Evolutionary conservation across 768 basidiomycete species (phyloP).

Genomic region (Pleurotus pulmonarius): DNA sequence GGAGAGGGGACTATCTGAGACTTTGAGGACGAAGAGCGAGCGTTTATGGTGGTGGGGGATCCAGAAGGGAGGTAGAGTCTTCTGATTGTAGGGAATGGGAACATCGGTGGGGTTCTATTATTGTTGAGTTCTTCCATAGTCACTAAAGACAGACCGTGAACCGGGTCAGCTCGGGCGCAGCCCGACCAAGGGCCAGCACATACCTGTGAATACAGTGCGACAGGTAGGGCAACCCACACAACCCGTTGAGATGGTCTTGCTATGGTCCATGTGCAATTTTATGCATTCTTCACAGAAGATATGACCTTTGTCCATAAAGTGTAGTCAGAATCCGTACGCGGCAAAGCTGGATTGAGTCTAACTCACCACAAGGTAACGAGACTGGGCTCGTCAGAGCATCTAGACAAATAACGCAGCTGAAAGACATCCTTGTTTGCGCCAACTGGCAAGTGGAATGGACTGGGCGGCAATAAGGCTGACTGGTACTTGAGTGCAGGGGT

Average conservation of each 20-base stretch:
- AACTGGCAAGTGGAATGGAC: not conserved
- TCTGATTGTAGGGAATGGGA: slow-evolving; percentile 2
- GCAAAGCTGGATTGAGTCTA: not conserved
- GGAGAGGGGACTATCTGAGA: not conserved
- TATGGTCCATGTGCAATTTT: slow-evolving; percentile 2
- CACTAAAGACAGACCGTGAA: not conserved
- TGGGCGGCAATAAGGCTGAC: no score
- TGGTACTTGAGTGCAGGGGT: no score
- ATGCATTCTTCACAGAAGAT: slow-evolving; percentile 9
- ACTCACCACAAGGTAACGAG: slow-evolving; percentile 9
- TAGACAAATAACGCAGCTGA: slow-evolving; percentile 7
- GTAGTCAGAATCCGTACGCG: no score
- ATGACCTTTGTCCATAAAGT: not conserved
- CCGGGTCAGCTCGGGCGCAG: no score
- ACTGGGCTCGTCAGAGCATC: slow-evolving; percentile 8
- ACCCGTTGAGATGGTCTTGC: slow-evolving; percentile 1
- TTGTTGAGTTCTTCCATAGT: slow-evolving; percentile 1
- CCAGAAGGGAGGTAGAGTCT: slow-evolving; percentile 1
- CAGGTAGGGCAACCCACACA: slow-evolving; percentile 2
- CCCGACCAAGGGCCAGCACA: no score
- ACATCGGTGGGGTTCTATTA: not conserved
- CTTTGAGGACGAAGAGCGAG: not conserved
- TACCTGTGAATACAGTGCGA: not conserved
- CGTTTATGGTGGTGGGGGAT: not conserved
- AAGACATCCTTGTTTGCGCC: not conserved